Evolutionary conservation across 805 yeast genomes (phyloP).

Genomic region (Blastobotrys peoriensis): DNA sequence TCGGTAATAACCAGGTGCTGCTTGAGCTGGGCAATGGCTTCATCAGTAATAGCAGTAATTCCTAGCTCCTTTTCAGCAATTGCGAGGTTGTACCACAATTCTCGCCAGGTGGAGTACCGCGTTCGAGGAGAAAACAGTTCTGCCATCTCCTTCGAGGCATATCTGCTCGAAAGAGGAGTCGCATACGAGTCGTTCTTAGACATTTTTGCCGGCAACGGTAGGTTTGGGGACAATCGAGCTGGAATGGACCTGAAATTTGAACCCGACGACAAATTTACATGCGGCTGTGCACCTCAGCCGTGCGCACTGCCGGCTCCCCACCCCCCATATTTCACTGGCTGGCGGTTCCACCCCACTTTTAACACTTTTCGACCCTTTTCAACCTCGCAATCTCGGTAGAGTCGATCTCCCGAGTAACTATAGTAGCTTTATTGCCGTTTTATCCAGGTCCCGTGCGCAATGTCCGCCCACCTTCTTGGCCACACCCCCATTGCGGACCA

Average conservation of each 20-base stretch:
- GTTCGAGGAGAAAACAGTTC: constrained; percentile 84
- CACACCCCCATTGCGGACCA: constrained; percentile 88
- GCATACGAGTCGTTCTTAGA: constrained; percentile 65
- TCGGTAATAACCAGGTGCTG: constrained; percentile 77
- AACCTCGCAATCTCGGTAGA: too few relatives aligned
- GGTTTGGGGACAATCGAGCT: not conserved
- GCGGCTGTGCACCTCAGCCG: too few relatives aligned
- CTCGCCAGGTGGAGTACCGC: constrained; percentile 97
- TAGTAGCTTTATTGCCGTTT: too few relatives aligned
- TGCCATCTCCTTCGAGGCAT: constrained; percentile 98
- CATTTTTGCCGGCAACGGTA: constrained; percentile 26
- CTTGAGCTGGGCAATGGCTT: constrained; percentile 84
- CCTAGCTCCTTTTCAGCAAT: constrained; percentile 94
- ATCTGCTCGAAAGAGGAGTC: constrained; percentile 93
- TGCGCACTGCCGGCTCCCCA: too few relatives aligned
- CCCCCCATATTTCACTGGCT: too few relatives aligned
- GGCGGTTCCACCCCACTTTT: too few relatives aligned
- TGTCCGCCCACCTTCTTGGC: constrained; percentile 47
- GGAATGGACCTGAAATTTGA: not conserved
- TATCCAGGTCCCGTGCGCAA: too few relatives aligned
- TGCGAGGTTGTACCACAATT: constrained; percentile 91
- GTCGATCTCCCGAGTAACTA: too few relatives aligned
- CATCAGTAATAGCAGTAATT: constrained; percentile 74
- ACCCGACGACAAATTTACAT: not conserved
- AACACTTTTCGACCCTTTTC: too few relatives aligned